Conservation (phyloP, 2,329 filamentous ascomycete species). For the Colletotrichum coccodes region DNA sequence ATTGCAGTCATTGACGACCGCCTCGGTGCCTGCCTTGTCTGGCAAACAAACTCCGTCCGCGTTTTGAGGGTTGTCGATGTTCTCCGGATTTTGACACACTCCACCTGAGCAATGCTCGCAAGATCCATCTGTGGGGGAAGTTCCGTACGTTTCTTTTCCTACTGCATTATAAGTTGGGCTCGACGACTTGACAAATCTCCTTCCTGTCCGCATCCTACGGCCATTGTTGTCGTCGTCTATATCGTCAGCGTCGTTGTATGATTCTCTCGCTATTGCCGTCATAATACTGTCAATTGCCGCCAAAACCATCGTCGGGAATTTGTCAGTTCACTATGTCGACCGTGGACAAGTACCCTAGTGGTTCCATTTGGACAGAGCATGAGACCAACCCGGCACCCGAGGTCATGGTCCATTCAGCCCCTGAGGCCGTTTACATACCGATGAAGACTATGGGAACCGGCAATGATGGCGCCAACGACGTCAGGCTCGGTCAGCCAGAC, state of each 20-base stretch:
- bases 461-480: slow-evolving; percentile 2
- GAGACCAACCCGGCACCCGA: slow-evolving; percentile 24
- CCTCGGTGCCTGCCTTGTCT: not conserved
- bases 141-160: not conserved
- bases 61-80: not conserved
- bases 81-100: not conserved
- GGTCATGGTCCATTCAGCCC: slow-evolving; percentile 16
- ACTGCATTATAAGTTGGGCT: not conserved
- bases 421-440: slow-evolving; percentile 22
- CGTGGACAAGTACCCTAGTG: not conserved
- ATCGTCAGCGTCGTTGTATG: not conserved
- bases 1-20: not conserved
- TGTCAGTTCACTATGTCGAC: not conserved
- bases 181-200: not conserved
- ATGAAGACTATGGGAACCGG: not conserved
- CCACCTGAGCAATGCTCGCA: too few relatives aligned
- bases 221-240: not conserved
- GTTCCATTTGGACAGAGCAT: slow-evolving; percentile 11
- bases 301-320: not conserved
- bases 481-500: not conserved
- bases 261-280: not conserved
- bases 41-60: not conserved
- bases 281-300: not conserved
- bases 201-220: not conserved
- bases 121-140: not conserved